Evolutionary conservation across 2,329 filamentous ascomycete species (phyloP).

Genomic region (Phialophora expanda): DNA sequence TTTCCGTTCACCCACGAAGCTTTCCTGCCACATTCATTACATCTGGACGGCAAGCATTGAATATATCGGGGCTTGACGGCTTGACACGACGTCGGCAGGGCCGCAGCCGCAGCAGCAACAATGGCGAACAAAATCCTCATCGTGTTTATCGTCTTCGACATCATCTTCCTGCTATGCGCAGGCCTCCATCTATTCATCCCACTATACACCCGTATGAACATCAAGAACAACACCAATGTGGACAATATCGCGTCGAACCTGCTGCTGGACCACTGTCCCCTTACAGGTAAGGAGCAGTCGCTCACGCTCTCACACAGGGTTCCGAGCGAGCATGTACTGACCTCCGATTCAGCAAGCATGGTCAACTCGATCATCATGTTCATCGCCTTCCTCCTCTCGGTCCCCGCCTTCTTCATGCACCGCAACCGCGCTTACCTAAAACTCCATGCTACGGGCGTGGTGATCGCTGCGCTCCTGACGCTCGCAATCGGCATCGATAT

Average conservation of each 20-base stretch:
- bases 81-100: not conserved
- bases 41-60: not conserved
- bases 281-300: conserved; percentile 55
- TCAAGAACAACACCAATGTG: conserved; percentile 51
- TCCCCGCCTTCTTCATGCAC: conserved; percentile 73
- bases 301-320: not conserved
- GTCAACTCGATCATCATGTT: conserved; percentile 75
- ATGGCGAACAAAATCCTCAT: conserved; percentile 58
- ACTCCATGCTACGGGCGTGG: conserved; percentile 67
- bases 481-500: conserved; percentile 69
- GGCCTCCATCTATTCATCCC: conserved; percentile 60
- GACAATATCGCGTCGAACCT: conserved; percentile 59
- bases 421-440: conserved; percentile 72
- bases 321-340: not conserved
- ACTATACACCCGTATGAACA: conserved; percentile 54
- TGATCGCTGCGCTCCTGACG: conserved; percentile 67
- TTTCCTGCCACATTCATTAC: conserved; percentile 2
- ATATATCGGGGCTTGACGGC: not conserved
- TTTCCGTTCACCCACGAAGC: conserved; percentile 16
- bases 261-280: conserved; percentile 58
- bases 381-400: conserved; percentile 68
- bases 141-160: conserved; percentile 57
- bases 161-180: conserved; percentile 59
- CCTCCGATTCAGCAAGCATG: conserved; percentile 63
- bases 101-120: not conserved